These are phyloP conservation scores for Ceratocystis papillata DNA, from an alignment of 2,329 filamentous ascomycete genomes.

Conservation along the genomic window DNA sequence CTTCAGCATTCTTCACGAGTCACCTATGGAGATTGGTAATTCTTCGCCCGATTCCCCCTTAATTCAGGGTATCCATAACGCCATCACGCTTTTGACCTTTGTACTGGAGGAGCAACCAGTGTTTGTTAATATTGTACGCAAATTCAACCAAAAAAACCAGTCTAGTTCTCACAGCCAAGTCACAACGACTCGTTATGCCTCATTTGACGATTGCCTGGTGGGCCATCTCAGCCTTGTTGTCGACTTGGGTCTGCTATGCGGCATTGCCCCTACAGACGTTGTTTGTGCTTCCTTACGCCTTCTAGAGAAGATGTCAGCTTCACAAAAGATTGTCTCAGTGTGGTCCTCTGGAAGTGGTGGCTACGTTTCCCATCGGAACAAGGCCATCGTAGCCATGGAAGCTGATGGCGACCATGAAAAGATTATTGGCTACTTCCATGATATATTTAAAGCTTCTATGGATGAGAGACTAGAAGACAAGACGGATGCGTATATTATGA, in stretches of 20 bases:
- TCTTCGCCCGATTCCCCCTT: slow-evolving; percentile 68
- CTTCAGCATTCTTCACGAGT: slow-evolving; percentile 68
- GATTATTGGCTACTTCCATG: slow-evolving; percentile 37
- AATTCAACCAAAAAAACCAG: slow-evolving; percentile 14
- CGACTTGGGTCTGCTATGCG: slow-evolving; percentile 76
- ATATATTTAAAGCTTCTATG: slow-evolving; percentile 43
- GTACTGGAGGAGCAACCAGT: slow-evolving; percentile 82
- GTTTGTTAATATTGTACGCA: slow-evolving; percentile 74
- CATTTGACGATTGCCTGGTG: slow-evolving; percentile 83
- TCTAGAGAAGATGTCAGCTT: slow-evolving; percentile 76
- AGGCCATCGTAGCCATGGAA: slow-evolving; percentile 79
- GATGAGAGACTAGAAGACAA: slow-evolving; percentile 62
- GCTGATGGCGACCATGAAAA: slow-evolving; percentile 67
- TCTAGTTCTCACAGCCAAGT: slow-evolving; percentile 57
- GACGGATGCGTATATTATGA: slow-evolving; percentile 66
- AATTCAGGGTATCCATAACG: slow-evolving; percentile 64
- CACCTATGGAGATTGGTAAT: slow-evolving; percentile 59
- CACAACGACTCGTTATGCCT: slow-evolving; percentile 60
- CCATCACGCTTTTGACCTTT: slow-evolving; percentile 73
- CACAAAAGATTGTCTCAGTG: slow-evolving; percentile 64
- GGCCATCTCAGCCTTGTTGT: slow-evolving; percentile 69
- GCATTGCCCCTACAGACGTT: slow-evolving; percentile 69
- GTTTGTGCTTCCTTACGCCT: slow-evolving; percentile 71
- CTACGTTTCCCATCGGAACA: slow-evolving; percentile 52
- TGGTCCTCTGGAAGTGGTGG: slow-evolving; percentile 37